Evolutionary conservation across 306 rosid species (phyloP), one percentile per base, ranked within the genome.

Genomic region (Hylodesmum podocarpum): DNA sequence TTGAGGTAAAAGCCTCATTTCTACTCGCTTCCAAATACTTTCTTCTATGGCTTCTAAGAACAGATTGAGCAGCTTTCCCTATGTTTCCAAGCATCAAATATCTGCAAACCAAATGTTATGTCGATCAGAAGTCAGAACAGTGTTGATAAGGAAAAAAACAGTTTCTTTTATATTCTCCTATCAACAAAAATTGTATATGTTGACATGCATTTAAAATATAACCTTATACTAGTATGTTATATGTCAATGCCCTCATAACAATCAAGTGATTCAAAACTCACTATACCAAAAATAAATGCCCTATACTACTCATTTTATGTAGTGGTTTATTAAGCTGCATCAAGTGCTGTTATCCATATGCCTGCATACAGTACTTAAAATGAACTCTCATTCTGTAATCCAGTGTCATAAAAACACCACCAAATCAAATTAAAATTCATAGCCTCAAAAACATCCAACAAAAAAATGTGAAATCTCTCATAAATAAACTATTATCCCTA

Each of bases 81-180:
- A 72, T 69, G 79, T 80, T 61, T 73, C 78, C 75, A 37, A 89
- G 87, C 80, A 90, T 87, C 84, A 88, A 87, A 81, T 79, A 78
- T 75, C 97, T 92, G 89, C 84, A 68, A 36, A 66, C 12, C 34
- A 81, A 50, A 66, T 81, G 41, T 66, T 39, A 39, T 41, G 54
- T 15, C 37, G 16, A 57, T 25, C 31, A 62, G 4, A 70, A 47
- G 51, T 25, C 31, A 62, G 4, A 70, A 47, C 2, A 41, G 27
- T 3, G 25, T 13, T 62, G 31, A 37, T 31, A 64, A 19, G 70
- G 5, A 37, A 64, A 64, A 40, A 9, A 37, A 63, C 41, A 50
- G 39, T 37, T 63, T 54, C 47, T 77, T 25, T 64, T 15, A 16
- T 54, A 43, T 65, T 57, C 24, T 66, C 27, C 39, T 25, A 70